Base-by-base conservation (phyloP, 164 flowering plant genomes). In the Liriodendron chinense region DNA sequence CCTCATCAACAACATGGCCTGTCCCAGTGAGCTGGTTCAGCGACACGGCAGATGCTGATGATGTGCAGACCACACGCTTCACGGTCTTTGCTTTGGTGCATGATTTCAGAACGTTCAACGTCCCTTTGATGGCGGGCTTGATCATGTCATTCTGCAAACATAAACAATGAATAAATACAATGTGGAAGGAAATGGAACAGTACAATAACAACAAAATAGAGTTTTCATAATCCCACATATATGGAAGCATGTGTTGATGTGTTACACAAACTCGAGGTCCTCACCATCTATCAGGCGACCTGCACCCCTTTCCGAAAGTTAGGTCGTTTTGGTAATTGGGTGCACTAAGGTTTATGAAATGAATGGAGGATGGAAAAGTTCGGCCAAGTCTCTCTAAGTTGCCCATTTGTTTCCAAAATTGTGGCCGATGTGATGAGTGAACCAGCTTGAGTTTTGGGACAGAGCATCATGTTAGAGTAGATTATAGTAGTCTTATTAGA, bases 111-210 rank as follows among this genome's bases (percentile, higher is more conserved):
- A 92, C 89, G 69, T 86, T 89, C 16, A 78, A 66, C 1, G 85
- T 86, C 59, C 97, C 97, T 81, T 84, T 76, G 64, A 87, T 78
- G 22, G 94, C 94, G 20, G 95, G 94, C 79, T 90, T 90, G 83
- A 91, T 92, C 94, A 91, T 88, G 78, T 92, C 94, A 76, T 84
- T 87, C 94, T 82, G 8, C 24, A 47, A 67, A 23, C 14, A 21
- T 3, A 23, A 13, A 57, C 62, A 2, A 13, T 57, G n/a, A 13
- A 57, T 20, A 57, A 20, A 20, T 34, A 34, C 43, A 34, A 34
- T 34, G 43, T 34, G 43, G 43, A 34, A 34, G 5, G 43, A 34
- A 34, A 20, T 57, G n/a, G n/a, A 57, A 57, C n/a, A 13, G n/a
- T 20, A 57, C 14, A 7, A 20, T 12, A 13, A 57, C 3, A 3